Base-by-base conservation (phyloP, 169 alveolate species). In the Sarcocystis neurona region DNA sequence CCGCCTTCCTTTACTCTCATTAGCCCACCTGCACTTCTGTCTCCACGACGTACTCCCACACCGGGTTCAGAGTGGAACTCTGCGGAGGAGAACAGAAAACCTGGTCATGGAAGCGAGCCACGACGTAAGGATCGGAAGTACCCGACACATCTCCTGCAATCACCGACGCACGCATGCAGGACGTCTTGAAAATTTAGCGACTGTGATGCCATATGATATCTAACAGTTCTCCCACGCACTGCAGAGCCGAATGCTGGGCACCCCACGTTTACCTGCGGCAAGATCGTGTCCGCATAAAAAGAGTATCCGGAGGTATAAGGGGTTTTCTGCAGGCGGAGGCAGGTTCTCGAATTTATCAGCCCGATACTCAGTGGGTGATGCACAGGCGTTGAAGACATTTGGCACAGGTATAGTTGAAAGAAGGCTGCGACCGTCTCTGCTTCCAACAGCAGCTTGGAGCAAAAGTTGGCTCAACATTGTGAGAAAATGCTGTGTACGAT, bases 51-150 rank as follows among this genome's bases (percentile, higher is more conserved):
- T 87, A 56, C 10, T 77, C 91, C 91, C 91, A 87, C 30, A 77
- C 87, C 56, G 91, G 91, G 82, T 87, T 88, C 48, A 88, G 88
- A 37, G 85, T 88, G 88, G 66, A 34, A 84, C 46, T 60, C 43
- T 79, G 88, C 34, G 88, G 88, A 27, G 88, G 84, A 5, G 92
- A 60, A 60, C 84, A 79, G 53, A 79, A 60, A 1, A 58, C 84
- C 39, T 79, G 53, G 63, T 84, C 85, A 56, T 63, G 85, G 39
- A 60, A 79, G 34, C 87, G 79, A 41, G 77, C 82, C 80, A 56
- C 82, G 63, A 87, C 87, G 74, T 87, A 77, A 5, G 87, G 91
- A 56, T 87, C 87, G 20, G 91, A 87, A 0, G 82, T 44, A 41
- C 87, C 87, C 56, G 87, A 32, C 0, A 77, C 70, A 82, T 87